A percentile compares a stretch with the other conserved stretches of the same genome.
Conservation (phyloP, 768 basidiomycete genomes). For the Goffeauzyma gilvescens region DNA sequence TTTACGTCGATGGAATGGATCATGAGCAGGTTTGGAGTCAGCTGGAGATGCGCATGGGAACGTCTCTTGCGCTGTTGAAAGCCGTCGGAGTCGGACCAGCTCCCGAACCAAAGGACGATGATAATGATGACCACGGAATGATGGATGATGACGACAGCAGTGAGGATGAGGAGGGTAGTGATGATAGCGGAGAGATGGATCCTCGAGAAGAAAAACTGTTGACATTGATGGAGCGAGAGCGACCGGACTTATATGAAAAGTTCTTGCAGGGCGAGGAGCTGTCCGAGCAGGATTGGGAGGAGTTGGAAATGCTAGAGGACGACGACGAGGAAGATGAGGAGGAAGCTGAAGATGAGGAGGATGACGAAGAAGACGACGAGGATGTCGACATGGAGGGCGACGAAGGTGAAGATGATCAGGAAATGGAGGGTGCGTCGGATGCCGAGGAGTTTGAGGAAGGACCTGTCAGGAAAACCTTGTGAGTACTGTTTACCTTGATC, state of each 20-base stretch:
- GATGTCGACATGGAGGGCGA: constrained; percentile 10
- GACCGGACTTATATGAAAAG: constrained; percentile 8
- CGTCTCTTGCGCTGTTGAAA: constrained; percentile 51
- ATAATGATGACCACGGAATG: constrained; percentile 34
- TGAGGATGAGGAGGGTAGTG: constrained; percentile 14
- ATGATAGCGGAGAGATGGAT: constrained; percentile 7
- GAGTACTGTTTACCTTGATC: constrained; percentile 16
- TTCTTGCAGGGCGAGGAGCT: constrained; percentile 35
- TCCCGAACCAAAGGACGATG: constrained; percentile 13
- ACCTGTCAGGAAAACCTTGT: constrained; percentile 5
- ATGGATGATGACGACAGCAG: constrained; percentile 16
- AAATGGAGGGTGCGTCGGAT: constrained; percentile 14
- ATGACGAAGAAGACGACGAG: constrained; percentile 20
- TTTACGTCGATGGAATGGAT: constrained; percentile 62
- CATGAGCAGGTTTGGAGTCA: constrained; percentile 86
- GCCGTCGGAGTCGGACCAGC: constrained; percentile 43
- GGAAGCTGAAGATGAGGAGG: constrained; percentile 20
- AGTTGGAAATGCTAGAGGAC: constrained; percentile 14
- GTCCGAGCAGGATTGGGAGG: constrained; percentile 21
- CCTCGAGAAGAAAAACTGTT: constrained; percentile 10
- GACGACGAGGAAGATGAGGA: constrained; percentile 23
- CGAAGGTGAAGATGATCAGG: constrained; percentile 12
- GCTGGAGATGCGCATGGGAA: constrained; percentile 58
- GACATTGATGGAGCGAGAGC: constrained; percentile 11
- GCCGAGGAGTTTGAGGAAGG: constrained; percentile 24